Evolutionary conservation across 2,329 filamentous ascomycete species (phyloP), one percentile per base, ranked within the genome.

Genomic region (Colletotrichum abscissum): DNA sequence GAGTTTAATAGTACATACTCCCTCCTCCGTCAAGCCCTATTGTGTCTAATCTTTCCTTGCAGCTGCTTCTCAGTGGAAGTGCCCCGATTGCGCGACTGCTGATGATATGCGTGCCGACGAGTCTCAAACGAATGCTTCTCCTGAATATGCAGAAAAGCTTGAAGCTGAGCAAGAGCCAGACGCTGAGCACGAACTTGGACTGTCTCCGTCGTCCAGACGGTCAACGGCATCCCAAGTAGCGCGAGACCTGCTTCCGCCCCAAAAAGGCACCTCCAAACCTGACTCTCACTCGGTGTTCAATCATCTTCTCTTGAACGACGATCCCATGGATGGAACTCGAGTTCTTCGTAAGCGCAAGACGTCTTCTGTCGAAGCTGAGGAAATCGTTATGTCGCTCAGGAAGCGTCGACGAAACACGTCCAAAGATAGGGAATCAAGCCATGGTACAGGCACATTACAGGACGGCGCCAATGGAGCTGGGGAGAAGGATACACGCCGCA

Each of bases 331-430:
- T 81, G 93, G 92, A 58, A 92, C 94, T 9, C 92, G 95, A 66
- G 90, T 93, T 38, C 85, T 97, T 73, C 90, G 95, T 73, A 97
- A 97, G 83, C 91, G 95, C 67, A 97, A 96, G 82, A 92, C 94
- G 22, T 95, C 94, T 1, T 93, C 93, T 3, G 86, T 89, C 14
- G 91, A 92, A 62, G 86, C 84, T 75, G 86, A 94, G 75, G 88
- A 93, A 76, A 85, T 85, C 19, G 82, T 84, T 19, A 82, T 86
- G 71, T 84, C 86, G 1, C 79, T 88, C 46, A 87, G 88, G 73
- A 92, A 90, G 80, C 86, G 90, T 42, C 83, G 87, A 57, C 86
- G 86, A 77, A 85, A 87, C 28, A 83, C 83, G 0, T 84, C 83
- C 0, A 85, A 85, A n/a, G 87, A 84, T 42, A 82, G 81, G 46